Base-by-base conservation (phyloP, 805 yeast genomes). In the Yueomyces sinensis region DNA sequence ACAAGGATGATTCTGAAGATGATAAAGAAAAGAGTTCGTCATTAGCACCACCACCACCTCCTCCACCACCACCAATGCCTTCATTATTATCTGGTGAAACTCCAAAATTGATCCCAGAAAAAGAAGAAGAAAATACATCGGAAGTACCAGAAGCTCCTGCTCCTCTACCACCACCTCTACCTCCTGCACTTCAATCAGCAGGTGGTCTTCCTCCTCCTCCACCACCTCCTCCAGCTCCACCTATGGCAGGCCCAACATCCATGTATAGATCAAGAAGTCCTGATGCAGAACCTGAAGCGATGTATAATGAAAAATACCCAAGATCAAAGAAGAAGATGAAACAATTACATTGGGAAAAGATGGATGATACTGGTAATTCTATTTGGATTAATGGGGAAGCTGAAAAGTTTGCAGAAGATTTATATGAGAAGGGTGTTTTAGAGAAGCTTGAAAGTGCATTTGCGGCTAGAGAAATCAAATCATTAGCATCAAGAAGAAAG, bases 261-360 rank as follows among this genome's bases (percentile, higher is more conserved):
- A 22, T 29, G 32, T 36, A 36, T n/a, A 7, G 35, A 13, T 13
- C 38, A n/a, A 27, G 37, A 4, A 32, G 28, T 15, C 59, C 62
- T 15, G 36, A 56, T n/a, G 45, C 57, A 13, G 55, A 58, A 2
- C 54, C 53, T 30, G 54, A 61, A 1, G 44, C 53, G 3, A 43
- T 52, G 3, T 33, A 59, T 22, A 66, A 63, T 51, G 77, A 70
- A 29, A 59, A 59, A 33, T 67, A 68, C 40, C 82, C 81, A 19
- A 63, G 83, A 41, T 87, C 94, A 3, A 75, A 72, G 49, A 67
- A 73, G 39, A 82, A 80, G 52, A 68, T 91, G 43, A 91, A 93
- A 54, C 98, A 89, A 54, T 69, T 91, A 64, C 99, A 91, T 54
- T 93, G 97, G 97, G 95, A 89, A 46, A 83, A 82, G 49, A 66